Conservation (phyloP, 1,139 yeast genomes). For the Scheffersomyces stambukii region DNA sequence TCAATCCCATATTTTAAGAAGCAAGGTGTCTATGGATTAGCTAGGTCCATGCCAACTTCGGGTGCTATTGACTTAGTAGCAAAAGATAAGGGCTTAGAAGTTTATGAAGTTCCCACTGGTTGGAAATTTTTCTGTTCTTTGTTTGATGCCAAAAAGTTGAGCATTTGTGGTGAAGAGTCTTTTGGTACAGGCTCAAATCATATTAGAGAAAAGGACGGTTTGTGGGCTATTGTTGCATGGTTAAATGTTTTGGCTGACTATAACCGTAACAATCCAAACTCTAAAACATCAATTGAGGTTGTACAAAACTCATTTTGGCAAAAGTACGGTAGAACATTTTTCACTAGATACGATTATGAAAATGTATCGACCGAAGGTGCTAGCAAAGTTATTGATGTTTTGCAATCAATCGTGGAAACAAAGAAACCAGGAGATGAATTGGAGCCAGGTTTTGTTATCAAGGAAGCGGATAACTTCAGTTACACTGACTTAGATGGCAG, state of each 20-base stretch:
- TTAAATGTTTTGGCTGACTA: slow-evolving; percentile 87
- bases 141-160: slow-evolving; percentile 86
- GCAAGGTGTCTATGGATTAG: slow-evolving; percentile 86
- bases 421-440: slow-evolving; percentile 41
- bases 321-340: slow-evolving; percentile 94
- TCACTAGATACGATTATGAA: slow-evolving; percentile 94
- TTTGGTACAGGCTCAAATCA: slow-evolving; percentile 98
- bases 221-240: slow-evolving; percentile 99
- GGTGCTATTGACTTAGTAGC: slow-evolving; percentile 94
- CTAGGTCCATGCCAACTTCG: slow-evolving; percentile 98
- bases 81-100: slow-evolving; percentile 62
- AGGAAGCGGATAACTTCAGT: slow-evolving; percentile 82
- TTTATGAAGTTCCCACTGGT: slow-evolving; percentile 97
- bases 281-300: slow-evolving; percentile 58
- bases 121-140: slow-evolving; percentile 98
- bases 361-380: slow-evolving; percentile 78
- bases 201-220: slow-evolving; percentile 94
- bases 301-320: slow-evolving; percentile 88
- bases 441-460: slow-evolving; percentile 48
- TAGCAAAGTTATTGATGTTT: slow-evolving; percentile 54
- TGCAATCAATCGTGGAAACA: slow-evolving; percentile 35
- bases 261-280: slow-evolving; percentile 51
- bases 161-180: slow-evolving; percentile 97
- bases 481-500: slow-evolving; percentile 95
- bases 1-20: slow-evolving; percentile 86